Conservation (phyloP, 371 early-diverging fungal species). For the Mucor plumbeus region DNA sequence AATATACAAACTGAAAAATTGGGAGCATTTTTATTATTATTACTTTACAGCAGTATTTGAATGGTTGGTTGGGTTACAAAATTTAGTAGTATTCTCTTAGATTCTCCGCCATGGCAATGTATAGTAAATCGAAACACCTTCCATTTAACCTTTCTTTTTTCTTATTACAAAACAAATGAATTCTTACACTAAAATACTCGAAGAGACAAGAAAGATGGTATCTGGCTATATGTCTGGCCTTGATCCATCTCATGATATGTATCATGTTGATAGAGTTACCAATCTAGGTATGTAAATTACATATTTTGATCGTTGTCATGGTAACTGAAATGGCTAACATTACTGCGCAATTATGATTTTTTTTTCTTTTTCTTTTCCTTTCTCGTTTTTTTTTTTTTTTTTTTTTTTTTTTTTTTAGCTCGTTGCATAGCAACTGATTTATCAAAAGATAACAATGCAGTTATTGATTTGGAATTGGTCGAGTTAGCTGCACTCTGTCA, state of each 20-base stretch:
- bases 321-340: not conserved
- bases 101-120: too few relatives aligned
- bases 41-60: not conserved
- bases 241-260: constrained; percentile 82
- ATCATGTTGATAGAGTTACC: constrained; percentile 79
- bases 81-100: too few relatives aligned
- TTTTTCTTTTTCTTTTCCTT: too few relatives aligned
- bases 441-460: constrained; percentile 35
- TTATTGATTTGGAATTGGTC: constrained; percentile 64
- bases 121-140: not conserved
- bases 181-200: constrained; percentile 29
- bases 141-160: not conserved
- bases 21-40: not conserved
- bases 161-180: not conserved
- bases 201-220: constrained; percentile 59
- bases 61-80: not conserved
- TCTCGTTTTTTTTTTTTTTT: too few relatives aligned
- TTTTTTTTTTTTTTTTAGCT: too few relatives aligned
- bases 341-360: not conserved
- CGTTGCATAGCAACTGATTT: constrained; percentile 42
- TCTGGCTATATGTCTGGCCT: constrained; percentile 65
- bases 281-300: constrained; percentile 49
- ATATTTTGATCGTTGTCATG: not conserved
- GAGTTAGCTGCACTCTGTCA: constrained; percentile 79
- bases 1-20: not conserved